A percentile compares a stretch with the other conserved stretches of the same genome.
phyloP scores from a whole-genome alignment of 2,329 filamentous ascomycete species.

The Chrysosporium keratinophilum region DNA sequence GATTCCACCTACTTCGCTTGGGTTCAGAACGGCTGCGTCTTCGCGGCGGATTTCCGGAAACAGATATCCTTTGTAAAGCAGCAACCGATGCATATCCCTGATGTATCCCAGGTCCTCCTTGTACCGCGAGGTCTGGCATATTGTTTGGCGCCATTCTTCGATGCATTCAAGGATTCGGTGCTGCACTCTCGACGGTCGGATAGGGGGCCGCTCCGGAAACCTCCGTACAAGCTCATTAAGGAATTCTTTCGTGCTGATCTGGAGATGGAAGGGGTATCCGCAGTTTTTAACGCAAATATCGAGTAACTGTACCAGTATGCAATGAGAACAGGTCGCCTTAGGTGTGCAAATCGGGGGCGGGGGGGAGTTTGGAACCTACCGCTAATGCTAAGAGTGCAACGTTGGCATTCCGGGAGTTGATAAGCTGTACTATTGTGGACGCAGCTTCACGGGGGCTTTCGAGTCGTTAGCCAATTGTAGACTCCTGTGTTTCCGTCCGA shows the following conservation, averaged over 20 bases:
- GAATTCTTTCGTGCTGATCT: slow-evolving; percentile 98
- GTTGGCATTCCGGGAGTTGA: slow-evolving; percentile 96
- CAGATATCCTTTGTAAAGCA: slow-evolving; percentile 94
- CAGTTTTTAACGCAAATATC: slow-evolving; percentile 99
- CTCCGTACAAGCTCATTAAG: slow-evolving; percentile 94
- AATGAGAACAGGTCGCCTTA: neutral
- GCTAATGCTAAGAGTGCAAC: slow-evolving; percentile 79
- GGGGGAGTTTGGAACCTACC: slow-evolving; percentile 36
- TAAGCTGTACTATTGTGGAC: slow-evolving; percentile 79
- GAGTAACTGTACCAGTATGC: slow-evolving; percentile 50
- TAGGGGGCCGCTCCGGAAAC: slow-evolving; percentile 85
- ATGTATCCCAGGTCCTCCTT: slow-evolving; percentile 96
- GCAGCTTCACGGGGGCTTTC: slow-evolving; percentile 77
- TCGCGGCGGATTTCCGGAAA: slow-evolving; percentile 88
- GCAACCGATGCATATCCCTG: slow-evolving; percentile 87
- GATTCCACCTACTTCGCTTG: slow-evolving; percentile 67
- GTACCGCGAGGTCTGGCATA: slow-evolving; percentile 95
- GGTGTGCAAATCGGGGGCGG: neutral
- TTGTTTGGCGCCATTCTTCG: slow-evolving; percentile 96
- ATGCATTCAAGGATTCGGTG: slow-evolving; percentile 88
- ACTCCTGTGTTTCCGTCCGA: slow-evolving; percentile 7
- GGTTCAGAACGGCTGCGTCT: slow-evolving; percentile 92
- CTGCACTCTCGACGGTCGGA: slow-evolving; percentile 78
- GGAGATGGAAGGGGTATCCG: slow-evolving; percentile 95
- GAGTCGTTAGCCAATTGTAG: slow-evolving; percentile 19